Conservation (phyloP, 345 rosid genomes). For the Aegle marmelos region DNA sequence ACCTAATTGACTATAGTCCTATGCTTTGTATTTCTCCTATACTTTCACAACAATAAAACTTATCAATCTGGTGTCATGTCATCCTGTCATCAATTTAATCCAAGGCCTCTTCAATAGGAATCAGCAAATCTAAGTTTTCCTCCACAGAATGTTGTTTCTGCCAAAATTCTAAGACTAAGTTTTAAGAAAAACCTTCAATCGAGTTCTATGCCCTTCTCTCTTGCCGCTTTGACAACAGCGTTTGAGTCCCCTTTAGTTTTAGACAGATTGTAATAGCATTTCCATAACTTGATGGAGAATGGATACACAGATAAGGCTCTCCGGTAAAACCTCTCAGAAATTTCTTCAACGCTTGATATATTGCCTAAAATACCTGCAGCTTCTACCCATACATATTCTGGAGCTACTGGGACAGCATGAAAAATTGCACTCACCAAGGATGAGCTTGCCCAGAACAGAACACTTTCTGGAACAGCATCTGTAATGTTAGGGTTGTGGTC, state of each 20-base stretch:
- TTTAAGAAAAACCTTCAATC: slow-evolving; percentile 16
- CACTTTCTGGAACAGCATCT: slow-evolving; percentile 31
- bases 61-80: neutral
- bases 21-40: slow-evolving; percentile 18
- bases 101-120: neutral
- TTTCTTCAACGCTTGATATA: slow-evolving; percentile 30
- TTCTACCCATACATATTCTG: slow-evolving; percentile 73
- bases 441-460: slow-evolving; percentile 72
- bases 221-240: slow-evolving; percentile 48
- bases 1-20: slow-evolving; percentile 14
- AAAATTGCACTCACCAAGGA: slow-evolving; percentile 51
- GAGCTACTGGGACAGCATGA: slow-evolving; percentile 76
- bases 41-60: slow-evolving; percentile 14
- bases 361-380: slow-evolving; percentile 54
- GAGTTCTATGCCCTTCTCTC: slow-evolving; percentile 56
- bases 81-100: neutral
- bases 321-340: slow-evolving; percentile 51
- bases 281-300: slow-evolving; percentile 67
- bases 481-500: slow-evolving; percentile 15
- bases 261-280: slow-evolving; percentile 27
- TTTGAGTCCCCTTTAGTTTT: slow-evolving; percentile 34
- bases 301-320: slow-evolving; percentile 71
- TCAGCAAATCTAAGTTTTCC: slow-evolving; percentile 14
- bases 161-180: neutral
- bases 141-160: slow-evolving; percentile 11